Evolutionary conservation across 192 early-diverging fungal genomes (phyloP).

Genomic region (Coemansia sp.): DNA sequence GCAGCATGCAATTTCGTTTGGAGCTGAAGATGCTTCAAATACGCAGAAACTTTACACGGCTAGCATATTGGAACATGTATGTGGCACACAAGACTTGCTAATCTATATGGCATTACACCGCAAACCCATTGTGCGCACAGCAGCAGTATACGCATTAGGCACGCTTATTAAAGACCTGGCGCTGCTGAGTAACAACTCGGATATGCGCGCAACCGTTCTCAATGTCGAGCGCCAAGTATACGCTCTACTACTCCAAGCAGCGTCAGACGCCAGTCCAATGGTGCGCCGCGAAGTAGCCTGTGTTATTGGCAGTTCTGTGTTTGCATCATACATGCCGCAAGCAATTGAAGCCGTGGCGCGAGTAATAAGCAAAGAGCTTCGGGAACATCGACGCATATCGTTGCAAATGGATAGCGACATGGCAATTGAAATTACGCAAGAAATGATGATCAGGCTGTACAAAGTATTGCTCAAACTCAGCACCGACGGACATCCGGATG

Average conservation of each 20-base stretch:
- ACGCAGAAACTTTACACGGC: not conserved
- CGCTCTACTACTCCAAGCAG: conserved; percentile 58
- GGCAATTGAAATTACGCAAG: conserved; percentile 26
- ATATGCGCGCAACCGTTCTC: conserved; percentile 68
- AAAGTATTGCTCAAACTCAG: conserved; percentile 80
- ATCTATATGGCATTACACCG: conserved; percentile 43
- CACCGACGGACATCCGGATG: conserved; percentile 78
- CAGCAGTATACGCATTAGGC: conserved; percentile 78
- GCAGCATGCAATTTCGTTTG: conserved; percentile 55
- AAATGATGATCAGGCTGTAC: conserved; percentile 64
- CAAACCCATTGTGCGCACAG: conserved; percentile 77
- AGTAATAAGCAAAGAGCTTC: conserved; percentile 50
- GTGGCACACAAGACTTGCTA: conserved; percentile 39
- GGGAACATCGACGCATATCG: conserved; percentile 19
- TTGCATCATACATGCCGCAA: conserved; percentile 59
- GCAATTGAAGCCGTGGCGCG: conserved; percentile 66
- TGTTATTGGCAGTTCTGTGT: conserved; percentile 73
- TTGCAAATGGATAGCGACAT: not conserved
- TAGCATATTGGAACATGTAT: conserved; percentile 19
- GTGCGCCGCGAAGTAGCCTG: conserved; percentile 86
- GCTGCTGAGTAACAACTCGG: conserved; percentile 59
- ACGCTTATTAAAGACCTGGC: conserved; percentile 64
- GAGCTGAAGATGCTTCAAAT: conserved; percentile 24
- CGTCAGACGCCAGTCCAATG: conserved; percentile 84
- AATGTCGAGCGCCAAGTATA: conserved; percentile 66